phyloP scores from a whole-genome alignment of 192 early-diverging fungal species.

The Entophlyctis luteolus region DNA sequence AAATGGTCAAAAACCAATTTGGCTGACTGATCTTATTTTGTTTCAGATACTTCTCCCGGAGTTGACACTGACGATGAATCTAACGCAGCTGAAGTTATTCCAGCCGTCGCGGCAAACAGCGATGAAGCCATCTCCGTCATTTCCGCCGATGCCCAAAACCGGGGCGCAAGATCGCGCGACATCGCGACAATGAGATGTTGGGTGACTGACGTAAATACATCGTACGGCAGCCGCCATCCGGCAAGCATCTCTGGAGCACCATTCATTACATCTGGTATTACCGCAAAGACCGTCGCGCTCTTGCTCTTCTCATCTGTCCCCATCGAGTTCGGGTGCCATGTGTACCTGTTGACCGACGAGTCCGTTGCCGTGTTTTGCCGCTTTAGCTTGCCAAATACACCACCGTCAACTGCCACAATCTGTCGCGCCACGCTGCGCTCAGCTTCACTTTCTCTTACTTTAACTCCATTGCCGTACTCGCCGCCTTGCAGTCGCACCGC shows the following conservation, averaged over 20 bases:
- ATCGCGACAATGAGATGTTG: slow-evolving; percentile 3
- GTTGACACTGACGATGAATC: too few relatives aligned
- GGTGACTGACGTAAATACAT: slow-evolving; percentile 5
- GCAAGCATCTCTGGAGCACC: slow-evolving; percentile 1
- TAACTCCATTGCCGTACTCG: background rate
- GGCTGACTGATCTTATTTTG: too few relatives aligned
- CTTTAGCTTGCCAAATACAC: background rate
- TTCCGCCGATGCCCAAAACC: slow-evolving; percentile 7
- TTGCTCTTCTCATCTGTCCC: slow-evolving; percentile 8
- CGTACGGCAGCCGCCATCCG: slow-evolving; percentile 11
- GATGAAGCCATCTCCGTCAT: slow-evolving; percentile 14
- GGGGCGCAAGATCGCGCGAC: background rate
- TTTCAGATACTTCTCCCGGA: too few relatives aligned
- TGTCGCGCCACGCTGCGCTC: background rate
- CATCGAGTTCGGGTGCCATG: background rate
- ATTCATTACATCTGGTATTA: background rate
- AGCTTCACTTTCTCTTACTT: too few relatives aligned
- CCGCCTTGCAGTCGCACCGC: slow-evolving; percentile 6
- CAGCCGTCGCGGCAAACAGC: too few relatives aligned
- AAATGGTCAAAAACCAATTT: too few relatives aligned
- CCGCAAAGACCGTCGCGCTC: background rate
- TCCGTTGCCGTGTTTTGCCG: background rate
- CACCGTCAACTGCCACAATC: background rate
- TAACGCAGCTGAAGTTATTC: too few relatives aligned
- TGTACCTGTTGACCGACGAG: background rate